Conservation (phyloP, 2,329 filamentous ascomycete species). For the Neonectria coccinea region DNA sequence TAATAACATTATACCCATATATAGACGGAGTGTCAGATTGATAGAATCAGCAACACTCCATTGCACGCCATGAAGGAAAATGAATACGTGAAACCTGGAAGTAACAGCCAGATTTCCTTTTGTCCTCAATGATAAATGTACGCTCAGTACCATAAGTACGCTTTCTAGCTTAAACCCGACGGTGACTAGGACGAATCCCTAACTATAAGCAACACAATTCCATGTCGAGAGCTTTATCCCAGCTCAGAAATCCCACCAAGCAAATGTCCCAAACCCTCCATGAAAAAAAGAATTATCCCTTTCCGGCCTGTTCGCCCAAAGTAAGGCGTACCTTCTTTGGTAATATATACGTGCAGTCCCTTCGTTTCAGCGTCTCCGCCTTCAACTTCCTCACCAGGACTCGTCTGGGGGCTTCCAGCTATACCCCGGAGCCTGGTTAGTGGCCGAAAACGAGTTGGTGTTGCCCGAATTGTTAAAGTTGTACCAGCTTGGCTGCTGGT, state of each 20-base stretch:
- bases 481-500: conserved; percentile 42
- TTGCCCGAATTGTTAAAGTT: conserved; percentile 40
- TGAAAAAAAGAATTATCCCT: neutral
- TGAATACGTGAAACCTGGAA: conserved; percentile 7
- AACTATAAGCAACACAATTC: neutral
- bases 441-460: conserved; percentile 33
- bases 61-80: conserved; percentile 12
- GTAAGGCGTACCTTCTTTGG: neutral
- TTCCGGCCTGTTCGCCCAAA: neutral
- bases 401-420: conserved; percentile 40
- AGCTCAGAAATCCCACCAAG: neutral
- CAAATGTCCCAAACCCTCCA: neutral
- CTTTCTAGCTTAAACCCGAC: neutral
- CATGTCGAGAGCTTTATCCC: neutral
- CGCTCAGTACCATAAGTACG: neutral
- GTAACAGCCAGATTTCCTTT: neutral
- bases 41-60: conserved; percentile 8
- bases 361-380: neutral
- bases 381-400: conserved; percentile 35
- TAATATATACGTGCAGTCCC: neutral
- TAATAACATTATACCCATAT: neutral
- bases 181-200: neutral
- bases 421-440: conserved; percentile 42
- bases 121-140: neutral
- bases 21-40: conserved; percentile 5